Evolutionary conservation across 2,329 filamentous ascomycete species (phyloP), one percentile per base, ranked within the genome.

Genomic region (Epichloe hybrida): DNA sequence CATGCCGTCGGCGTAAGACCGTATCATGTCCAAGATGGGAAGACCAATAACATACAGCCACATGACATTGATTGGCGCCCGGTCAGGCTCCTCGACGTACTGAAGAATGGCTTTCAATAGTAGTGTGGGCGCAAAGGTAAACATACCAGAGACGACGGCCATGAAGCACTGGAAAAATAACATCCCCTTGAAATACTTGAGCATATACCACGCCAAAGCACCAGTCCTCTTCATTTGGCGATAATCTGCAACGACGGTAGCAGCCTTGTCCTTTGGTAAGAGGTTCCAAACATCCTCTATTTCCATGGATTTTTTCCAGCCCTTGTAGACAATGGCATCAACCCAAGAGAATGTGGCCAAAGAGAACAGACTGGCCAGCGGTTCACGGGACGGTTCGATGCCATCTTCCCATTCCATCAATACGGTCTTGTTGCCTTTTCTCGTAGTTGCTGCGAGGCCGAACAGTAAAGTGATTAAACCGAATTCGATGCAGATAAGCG

Each of bases 21-120:
- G 86, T 23, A 93, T 70, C 40, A 86, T 76, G 53, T 93, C 89
- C 7, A 90, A 84, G 40, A 89, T 74, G 40, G 95, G 91, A 7
- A 98, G 79, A 2, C 95, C 75, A 45, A 95, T 88, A 45, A 97
- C 93, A 60, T 91, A 95, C 48, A 98, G 81, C 93, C 93, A 98
- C 21, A 95, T 83, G 17, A 95, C 89, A 63, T 93, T 97, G 47
- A 77, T 70, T 0, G 93, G 90, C 0, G 84, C 84, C 3, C 74
- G 72, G 1, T 79, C 75, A 1, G 90, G 89, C 50, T 85, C 74
- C 68, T 98, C 89, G n/a, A 97, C 85, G 61, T 94, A 96, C 66
- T 96, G 83, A 31, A 98, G 74, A 54, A 98, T 97, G 15, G 85
- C 85, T 64, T 90, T 91, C 40, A 98, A 76, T 20, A 98, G 77